These are phyloP conservation scores for Neurospora tetrasperma DNA, from an alignment of 495 filamentous ascomycete species.

Conservation along the genomic window DNA sequence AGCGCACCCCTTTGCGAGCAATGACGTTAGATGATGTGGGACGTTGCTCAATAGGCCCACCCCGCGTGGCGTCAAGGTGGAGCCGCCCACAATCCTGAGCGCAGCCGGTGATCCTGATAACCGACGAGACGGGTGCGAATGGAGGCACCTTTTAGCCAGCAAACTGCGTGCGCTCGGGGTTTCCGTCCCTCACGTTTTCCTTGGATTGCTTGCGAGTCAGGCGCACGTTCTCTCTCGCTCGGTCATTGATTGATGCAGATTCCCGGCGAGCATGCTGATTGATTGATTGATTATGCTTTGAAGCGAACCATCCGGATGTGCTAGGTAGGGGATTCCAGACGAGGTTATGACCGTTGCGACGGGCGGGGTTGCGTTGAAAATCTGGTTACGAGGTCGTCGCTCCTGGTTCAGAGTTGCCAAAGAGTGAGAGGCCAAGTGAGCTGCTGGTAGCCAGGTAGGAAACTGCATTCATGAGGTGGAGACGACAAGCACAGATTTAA, in stretches of 20 bases:
- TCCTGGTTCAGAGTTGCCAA: neutral
- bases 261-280: neutral
- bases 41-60: neutral
- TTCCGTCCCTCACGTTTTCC: neutral
- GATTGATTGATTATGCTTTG: neutral
- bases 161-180: neutral
- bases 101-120: neutral
- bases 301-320: neutral
- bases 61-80: neutral
- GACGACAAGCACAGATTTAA: neutral
- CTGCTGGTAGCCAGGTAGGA: neutral
- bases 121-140: neutral
- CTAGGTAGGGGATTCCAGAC: neutral
- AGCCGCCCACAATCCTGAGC: neutral
- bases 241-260: neutral
- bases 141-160: neutral
- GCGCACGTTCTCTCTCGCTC: neutral
- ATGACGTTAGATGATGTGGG: slow-evolving; percentile 7
- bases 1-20: slow-evolving; percentile 7
- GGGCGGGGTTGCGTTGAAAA: neutral
- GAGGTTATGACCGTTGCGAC: neutral
- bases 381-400: neutral
- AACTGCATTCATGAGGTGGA: neutral
- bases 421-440: neutral
- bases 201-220: neutral